These are phyloP conservation scores for Nyssa sinensis DNA, from an alignment of 148 eudicot genomes.

Conservation along the genomic window DNA sequence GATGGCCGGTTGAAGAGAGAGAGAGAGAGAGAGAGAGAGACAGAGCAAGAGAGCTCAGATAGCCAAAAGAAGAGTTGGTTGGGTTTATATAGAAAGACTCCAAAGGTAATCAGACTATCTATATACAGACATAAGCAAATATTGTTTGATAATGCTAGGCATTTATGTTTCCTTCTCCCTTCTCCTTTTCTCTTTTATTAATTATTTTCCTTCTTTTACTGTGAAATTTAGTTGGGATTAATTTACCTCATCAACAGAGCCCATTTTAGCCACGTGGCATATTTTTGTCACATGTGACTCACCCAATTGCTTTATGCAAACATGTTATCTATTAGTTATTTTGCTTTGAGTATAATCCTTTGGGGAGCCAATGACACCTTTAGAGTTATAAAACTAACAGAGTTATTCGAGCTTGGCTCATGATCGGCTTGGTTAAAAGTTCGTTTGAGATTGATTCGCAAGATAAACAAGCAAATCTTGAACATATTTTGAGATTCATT, in stretches of 20 bases:
- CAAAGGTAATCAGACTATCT: neutral
- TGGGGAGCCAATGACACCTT: neutral
- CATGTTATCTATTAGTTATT: neutral
- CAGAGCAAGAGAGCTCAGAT: constrained; percentile 20
- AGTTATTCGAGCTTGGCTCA: too few relatives aligned
- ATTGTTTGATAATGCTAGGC: constrained; percentile 15
- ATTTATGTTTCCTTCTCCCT: constrained; percentile 17
- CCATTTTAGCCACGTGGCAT: constrained; percentile 2
- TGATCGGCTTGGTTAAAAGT: too few relatives aligned
- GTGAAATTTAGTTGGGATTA: constrained; percentile 21
- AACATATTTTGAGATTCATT: too few relatives aligned
- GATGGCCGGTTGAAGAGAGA: neutral
- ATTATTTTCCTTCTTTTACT: constrained; percentile 17
- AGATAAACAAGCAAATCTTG: too few relatives aligned
- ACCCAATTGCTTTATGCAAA: neutral
- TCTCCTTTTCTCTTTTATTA: neutral
- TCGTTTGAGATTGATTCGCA: too few relatives aligned
- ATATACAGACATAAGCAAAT: constrained; percentile 9
- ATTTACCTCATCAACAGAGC: neutral
- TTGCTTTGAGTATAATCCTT: neutral
- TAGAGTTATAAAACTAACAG: too few relatives aligned
- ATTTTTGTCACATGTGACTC: neutral
- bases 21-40: constrained; percentile 18
- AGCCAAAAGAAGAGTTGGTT: constrained; percentile 16
- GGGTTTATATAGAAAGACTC: constrained; percentile 33